Base-by-base conservation (phyloP, 2,329 filamentous ascomycete genomes). In the Neonectria coccinea region DNA sequence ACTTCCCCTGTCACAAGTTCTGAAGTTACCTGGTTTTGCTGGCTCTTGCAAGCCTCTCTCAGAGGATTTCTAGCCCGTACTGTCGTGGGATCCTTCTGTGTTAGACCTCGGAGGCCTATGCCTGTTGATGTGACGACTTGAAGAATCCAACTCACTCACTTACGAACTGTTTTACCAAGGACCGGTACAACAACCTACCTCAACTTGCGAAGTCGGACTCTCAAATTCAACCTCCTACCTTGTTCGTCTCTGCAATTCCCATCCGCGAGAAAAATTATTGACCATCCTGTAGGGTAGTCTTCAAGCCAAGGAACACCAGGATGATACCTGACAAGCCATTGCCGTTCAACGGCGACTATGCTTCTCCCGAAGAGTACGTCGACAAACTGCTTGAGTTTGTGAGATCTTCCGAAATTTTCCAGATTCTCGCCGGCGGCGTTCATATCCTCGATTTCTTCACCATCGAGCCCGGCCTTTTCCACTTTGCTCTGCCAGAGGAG, bases 391-490 rank as follows among this genome's bases (percentile, higher is more conserved):
- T 98, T 27, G 77, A 88, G 20, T 97, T 98, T 73, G 87, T 90
- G 1, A 89, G 89, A 6, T 89, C 88, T 2, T 92, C 91, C 50
- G 87, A 90, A 58, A 84, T 93, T 1, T 94, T 97, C 71, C 91
- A 93, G 69, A 93, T 92, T 27, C 85, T 99, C n/a, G 97, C 94
- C 76, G 96, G 96, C 58, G 94, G 95, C n/a, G 92, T 98, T 1
- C 96, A 99, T 76, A 94, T 99, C 67, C 85, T 98, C 61, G 96
- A 99, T 78, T 98, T 99, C 80, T 93, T 97, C 81, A 97, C 94
- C 2, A 88, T 89, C 45, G 88, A 93, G 52, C 92, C 93, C 5
- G 91, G 93, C 67, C 85, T 97, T 0, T 99, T 97, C 77, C 88
- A 91, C 56, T 84, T 86, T 1, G 86, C 95, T 1, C 79, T 99